phyloP scores from a whole-genome alignment of 305 asterid genomes.

The Vinca major region DNA sequence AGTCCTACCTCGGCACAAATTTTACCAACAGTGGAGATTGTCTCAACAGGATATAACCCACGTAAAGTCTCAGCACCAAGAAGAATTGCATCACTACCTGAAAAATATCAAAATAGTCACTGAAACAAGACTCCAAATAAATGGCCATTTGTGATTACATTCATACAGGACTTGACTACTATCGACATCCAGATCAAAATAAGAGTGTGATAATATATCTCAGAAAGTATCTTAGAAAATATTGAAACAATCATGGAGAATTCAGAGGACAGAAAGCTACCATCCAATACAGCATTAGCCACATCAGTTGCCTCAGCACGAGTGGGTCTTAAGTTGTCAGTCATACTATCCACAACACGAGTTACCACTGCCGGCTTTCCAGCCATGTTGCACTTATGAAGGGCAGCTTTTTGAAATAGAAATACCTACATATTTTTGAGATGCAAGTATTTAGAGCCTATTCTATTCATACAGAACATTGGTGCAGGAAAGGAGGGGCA shows the following conservation, averaged over 20 bases:
- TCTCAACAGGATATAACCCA: constrained; percentile 71
- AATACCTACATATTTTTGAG: constrained; percentile 42
- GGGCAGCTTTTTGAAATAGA: constrained; percentile 75
- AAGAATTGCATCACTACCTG: constrained; percentile 86
- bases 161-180: background rate
- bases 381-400: constrained; percentile 79
- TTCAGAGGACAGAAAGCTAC: constrained; percentile 29
- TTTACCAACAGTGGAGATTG: constrained; percentile 68
- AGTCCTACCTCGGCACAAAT: constrained; percentile 73
- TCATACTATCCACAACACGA: constrained; percentile 93
- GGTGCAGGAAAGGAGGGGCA: background rate
- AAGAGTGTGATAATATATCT: background rate
- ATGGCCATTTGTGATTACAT: background rate
- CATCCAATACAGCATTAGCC: constrained; percentile 85
- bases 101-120: constrained; percentile 8
- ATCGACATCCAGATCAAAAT: background rate
- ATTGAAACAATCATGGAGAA: constrained; percentile 9
- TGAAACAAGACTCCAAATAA: background rate
- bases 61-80: constrained; percentile 87
- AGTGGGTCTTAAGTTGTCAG: constrained; percentile 86
- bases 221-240: constrained; percentile 3
- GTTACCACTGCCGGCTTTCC: constrained; percentile 93
- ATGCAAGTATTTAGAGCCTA: background rate
- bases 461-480: no score
- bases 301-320: constrained; percentile 99